Evolutionary conservation across 2,329 filamentous ascomycete genomes (phyloP).

Genomic region (Penicillium rolfsii): DNA sequence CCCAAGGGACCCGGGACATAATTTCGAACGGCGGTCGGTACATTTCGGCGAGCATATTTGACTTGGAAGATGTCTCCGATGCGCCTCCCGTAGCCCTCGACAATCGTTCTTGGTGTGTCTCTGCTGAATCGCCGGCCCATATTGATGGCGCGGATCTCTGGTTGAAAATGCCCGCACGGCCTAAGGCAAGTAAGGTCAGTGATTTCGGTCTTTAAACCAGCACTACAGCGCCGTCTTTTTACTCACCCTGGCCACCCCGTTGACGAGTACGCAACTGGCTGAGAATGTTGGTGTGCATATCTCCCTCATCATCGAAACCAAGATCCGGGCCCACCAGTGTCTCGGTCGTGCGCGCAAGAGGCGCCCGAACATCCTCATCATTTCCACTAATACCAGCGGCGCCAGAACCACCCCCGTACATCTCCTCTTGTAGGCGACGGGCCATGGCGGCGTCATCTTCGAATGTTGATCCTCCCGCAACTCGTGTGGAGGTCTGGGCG

Average conservation of each 20-base stretch:
- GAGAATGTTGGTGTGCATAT: constrained; percentile 64
- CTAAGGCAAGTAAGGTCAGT: constrained; percentile 28
- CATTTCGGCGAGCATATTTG: constrained; percentile 81
- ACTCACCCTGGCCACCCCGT: constrained; percentile 37
- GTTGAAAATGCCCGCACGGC: constrained; percentile 69
- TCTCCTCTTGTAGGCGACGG: constrained; percentile 84
- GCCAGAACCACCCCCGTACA: constrained; percentile 64
- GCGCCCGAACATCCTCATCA: constrained; percentile 75
- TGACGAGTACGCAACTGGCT: constrained; percentile 63
- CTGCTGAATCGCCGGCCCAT: constrained; percentile 58
- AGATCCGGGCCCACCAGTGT: constrained; percentile 77
- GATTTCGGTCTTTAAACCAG: constrained; percentile 5
- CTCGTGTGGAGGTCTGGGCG: constrained; percentile 29
- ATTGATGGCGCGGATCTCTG: constrained; percentile 62
- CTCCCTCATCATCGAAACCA: constrained; percentile 58
- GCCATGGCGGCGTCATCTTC: constrained; percentile 96
- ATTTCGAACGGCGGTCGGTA: constrained; percentile 92
- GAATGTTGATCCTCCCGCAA: constrained; percentile 57
- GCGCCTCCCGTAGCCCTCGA: constrained; percentile 66
- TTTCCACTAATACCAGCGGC: constrained; percentile 37
- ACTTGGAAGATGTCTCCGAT: constrained; percentile 69
- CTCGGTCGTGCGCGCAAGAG: constrained; percentile 88
- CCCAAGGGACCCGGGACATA: constrained; percentile 79
- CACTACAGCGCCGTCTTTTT: not conserved
- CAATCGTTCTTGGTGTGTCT: constrained; percentile 56